Evolutionary conservation across 73 alveolate species (phyloP).

Genomic region (Halteria grandinella): DNA sequence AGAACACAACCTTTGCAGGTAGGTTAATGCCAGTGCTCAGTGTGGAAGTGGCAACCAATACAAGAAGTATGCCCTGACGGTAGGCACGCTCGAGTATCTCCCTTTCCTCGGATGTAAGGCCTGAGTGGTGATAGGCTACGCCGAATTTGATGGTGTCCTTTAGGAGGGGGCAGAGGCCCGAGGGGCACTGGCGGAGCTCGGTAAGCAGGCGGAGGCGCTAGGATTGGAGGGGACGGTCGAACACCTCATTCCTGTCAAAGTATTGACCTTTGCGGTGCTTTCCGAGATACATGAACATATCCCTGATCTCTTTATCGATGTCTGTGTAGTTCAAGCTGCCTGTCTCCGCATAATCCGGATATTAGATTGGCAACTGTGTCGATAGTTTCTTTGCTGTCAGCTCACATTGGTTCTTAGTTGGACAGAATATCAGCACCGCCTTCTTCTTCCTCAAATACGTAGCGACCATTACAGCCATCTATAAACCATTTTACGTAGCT

Average conservation of each 20-base stretch:
- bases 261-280: neutral
- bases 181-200: constrained; percentile 46
- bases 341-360: constrained; percentile 18
- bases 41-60: constrained; percentile 77
- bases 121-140: constrained; percentile 83
- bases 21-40: constrained; percentile 82
- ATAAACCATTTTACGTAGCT: too few relatives aligned
- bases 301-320: constrained; percentile 1
- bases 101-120: constrained; percentile 80
- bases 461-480: constrained; percentile 12
- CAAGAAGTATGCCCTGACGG: constrained; percentile 53
- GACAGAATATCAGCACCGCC: constrained; percentile 64
- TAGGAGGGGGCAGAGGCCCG: constrained; percentile 58
- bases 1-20: constrained; percentile 78
- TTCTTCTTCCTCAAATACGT: constrained; percentile 56
- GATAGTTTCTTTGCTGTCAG: constrained; percentile 44
- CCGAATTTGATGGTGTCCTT: constrained; percentile 73
- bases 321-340: neutral
- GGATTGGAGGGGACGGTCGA: constrained; percentile 5
- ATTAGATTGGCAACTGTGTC: neutral
- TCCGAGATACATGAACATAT: neutral
- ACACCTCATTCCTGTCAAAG: constrained; percentile 7
- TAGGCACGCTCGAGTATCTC: constrained; percentile 69
- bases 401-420: constrained; percentile 62
- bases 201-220: neutral